phyloP scores from a whole-genome alignment of 2,329 filamentous ascomycete species.

The Knoxdaviesia capensis region DNA sequence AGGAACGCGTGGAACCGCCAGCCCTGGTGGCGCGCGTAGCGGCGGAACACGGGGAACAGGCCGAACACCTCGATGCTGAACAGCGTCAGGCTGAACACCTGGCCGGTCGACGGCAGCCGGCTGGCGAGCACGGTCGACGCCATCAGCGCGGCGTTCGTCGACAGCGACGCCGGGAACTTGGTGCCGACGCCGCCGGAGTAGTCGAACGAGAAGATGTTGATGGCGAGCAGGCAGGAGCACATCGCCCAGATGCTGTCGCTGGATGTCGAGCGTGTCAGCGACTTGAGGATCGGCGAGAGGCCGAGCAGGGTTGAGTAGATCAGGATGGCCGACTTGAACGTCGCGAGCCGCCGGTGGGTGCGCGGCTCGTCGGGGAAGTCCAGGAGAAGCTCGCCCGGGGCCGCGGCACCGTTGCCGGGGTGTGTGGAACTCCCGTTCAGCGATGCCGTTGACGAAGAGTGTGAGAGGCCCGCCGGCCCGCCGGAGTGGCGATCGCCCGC shows the following conservation, averaged over 20 bases:
- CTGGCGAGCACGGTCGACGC: conserved; percentile 86
- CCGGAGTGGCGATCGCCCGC: no score
- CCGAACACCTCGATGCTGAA: conserved; percentile 97
- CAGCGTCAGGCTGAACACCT: conserved; percentile 85
- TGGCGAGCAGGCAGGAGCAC: conserved; percentile 76
- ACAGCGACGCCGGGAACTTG: conserved; percentile 55
- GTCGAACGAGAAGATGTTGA: conserved; percentile 97
- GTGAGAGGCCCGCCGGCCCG: no score
- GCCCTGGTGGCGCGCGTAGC: conserved; percentile 63
- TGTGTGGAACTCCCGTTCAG: no score
- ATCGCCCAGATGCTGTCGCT: conserved; percentile 95
- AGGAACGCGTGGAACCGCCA: conserved; percentile 65
- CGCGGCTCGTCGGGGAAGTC: conserved; percentile 17
- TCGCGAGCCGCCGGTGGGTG: conserved; percentile 41
- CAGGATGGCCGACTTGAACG: conserved; percentile 76
- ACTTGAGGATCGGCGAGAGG: conserved; percentile 87
- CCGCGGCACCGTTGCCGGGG: background rate
- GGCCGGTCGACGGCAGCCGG: conserved; percentile 69
- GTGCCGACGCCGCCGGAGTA: conserved; percentile 52
- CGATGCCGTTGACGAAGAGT: no score
- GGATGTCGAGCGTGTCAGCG: conserved; percentile 80
- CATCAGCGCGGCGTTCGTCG: conserved; percentile 93
- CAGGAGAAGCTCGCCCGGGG: conserved; percentile 6
- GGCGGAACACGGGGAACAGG: conserved; percentile 90
- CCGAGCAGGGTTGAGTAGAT: conserved; percentile 88